Base-by-base conservation (phyloP, 164 flowering plant genomes). In the Vitis amurensis region DNA sequence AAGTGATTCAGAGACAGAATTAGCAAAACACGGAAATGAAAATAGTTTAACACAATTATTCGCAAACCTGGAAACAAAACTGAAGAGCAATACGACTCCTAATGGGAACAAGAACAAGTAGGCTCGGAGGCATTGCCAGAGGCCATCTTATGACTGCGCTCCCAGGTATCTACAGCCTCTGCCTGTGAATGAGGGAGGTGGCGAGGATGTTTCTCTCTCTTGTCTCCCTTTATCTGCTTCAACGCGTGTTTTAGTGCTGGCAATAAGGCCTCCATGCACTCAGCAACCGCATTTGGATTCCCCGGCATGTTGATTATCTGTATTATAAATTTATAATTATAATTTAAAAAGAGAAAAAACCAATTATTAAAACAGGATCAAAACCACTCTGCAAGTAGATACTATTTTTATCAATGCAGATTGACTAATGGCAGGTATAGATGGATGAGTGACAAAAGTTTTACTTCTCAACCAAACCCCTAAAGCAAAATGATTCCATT, bases 291-390 rank as follows among this genome's bases (percentile, higher is more conserved):
- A 80, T 95, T 93, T 51, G 98, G 99, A 76, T 95, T 95, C 58
- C 99, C 99, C 1, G 99, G 99, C 96, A 93, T 93, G 87, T 93
- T 95, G 78, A 95, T 93, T n/a, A 93, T 95, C 98, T 93, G 86
- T 23, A 23, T 23, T 23, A 23, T 23, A 23, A 62, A 66, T 13
- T 74, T 13, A 65, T 2, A 51, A 23, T 1, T 23, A 23, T 23
- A 23, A 23, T 23, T 23, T 23, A 23, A 23, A 23, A 23, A 23
- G 2, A 23, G 27, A 23, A 23, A 23, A 23, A 23, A 23, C 2
- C 27, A 23, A 23, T 0, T 23, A 23, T 23, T 23, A 23, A 23
- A 23, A 23, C 27, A 23, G 27, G 27, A 23, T 1, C 27, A 23
- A 23, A 23, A 23, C 27, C 27, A 23, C 27, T 23, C 27, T 23